Percentiles rank a stretch among this genome's conserved stretches.
Evolutionary conservation across 164 flowering plant genomes (phyloP).

Genomic region (Protea cynaroides): DNA sequence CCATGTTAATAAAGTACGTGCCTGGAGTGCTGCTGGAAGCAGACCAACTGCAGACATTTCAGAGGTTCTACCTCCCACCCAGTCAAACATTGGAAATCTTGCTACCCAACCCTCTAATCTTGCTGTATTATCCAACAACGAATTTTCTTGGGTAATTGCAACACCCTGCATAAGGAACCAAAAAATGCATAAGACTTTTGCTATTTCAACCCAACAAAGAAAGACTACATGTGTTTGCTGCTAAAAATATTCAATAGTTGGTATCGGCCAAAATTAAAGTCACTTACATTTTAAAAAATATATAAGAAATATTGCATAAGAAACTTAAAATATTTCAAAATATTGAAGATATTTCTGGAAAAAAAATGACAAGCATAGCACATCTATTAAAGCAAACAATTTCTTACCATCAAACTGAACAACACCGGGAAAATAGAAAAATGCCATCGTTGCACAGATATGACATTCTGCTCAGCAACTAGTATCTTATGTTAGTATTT

Average conservation of each 20-base stretch:
- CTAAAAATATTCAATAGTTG: background rate
- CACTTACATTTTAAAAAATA: no score
- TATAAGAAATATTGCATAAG: no score
- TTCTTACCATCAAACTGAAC: no score
- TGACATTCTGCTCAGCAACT: no score
- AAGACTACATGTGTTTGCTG: background rate
- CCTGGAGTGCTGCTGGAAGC: conserved; percentile 98
- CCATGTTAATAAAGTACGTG: conserved; percentile 13
- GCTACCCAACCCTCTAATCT: conserved; percentile 94
- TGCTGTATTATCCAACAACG: conserved; percentile 87
- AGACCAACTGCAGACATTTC: conserved; percentile 99
- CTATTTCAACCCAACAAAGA: background rate
- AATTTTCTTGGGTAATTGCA: conserved; percentile 95
- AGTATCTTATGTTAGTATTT: no score
- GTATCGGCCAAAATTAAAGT: no score
- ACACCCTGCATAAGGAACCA: conserved; percentile 62
- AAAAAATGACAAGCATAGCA: no score
- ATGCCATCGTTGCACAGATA: no score
- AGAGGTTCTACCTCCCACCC: conserved; percentile 99
- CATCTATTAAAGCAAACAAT: no score
- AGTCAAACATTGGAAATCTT: conserved; percentile 98
- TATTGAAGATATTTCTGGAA: no score
- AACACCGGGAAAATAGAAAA: no score
- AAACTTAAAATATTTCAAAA: no score
- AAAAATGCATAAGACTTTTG: conserved; percentile 7